Base-by-base conservation (phyloP, 306 rosid species). In the Lathyrus sativus region DNA sequence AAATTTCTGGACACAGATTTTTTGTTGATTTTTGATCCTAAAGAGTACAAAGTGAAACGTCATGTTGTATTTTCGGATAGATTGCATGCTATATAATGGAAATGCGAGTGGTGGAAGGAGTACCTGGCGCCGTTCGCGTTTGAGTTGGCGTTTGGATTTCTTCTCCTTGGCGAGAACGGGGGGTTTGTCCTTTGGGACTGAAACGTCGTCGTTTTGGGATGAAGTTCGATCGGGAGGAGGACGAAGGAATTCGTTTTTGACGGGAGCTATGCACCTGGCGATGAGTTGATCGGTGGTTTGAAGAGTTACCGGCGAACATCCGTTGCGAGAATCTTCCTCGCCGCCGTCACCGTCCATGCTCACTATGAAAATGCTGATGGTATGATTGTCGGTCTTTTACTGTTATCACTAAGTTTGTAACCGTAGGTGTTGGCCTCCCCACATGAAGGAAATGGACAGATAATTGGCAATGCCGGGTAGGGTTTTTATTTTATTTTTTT, bases 81-180 rank as follows among this genome's bases (percentile, higher is more conserved):
- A 19, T n/a, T n/a, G 3, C 19, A 46, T 46, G 53, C 4, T 5
- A n/a, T n/a, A 46, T 14, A 24, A 24, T 2, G 48, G 11, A 56
- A 43, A 14, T 26, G 38, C 19, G 2, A 45, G 58, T 31, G 12
- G 14, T 54, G 24, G 3, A 19, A 33, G 15, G 15, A 22, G 3
- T 59, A 61, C 98, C 95, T 90, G 83, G 18, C 78, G 93, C 73
- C 97, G 96, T 65, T 90, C 98, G 14, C 98, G 96, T 82, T 92
- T 92, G 80, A 88, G 87, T 50, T 92, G 98, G 72, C 98, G 98
- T 65, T 88, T 92, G 38, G 98, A 92, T 76, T 89, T 90, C 86
- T 90, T 90, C 74, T 90, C 93, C 81, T 90, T 90, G 3, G 71
- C 75, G 9, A 83, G 79, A 62, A 72, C 24, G 15, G 89, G 37